Percentiles rank a stretch among this genome's conserved stretches.
Conservation (phyloP, 2,329 filamentous ascomycete genomes). For the Ascochyta clinopodiicola region DNA sequence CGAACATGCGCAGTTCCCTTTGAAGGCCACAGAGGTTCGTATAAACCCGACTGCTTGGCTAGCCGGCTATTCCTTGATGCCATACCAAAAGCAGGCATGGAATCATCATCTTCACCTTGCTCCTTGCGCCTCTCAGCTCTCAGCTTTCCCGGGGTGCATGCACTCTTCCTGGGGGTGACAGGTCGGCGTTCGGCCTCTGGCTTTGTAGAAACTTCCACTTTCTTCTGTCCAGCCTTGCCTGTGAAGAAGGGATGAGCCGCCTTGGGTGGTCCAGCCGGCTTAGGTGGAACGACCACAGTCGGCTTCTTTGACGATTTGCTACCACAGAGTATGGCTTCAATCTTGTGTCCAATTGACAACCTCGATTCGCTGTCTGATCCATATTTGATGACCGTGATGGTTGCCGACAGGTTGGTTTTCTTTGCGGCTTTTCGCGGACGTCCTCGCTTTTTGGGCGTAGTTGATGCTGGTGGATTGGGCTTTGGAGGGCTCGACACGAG, state of each 20-base stretch:
- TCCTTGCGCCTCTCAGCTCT: constrained; percentile 40
- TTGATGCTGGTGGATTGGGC: constrained; percentile 20
- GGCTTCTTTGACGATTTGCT: constrained; percentile 26
- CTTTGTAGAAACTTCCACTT: constrained; percentile 27
- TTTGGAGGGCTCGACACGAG: constrained; percentile 52
- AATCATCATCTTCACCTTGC: constrained; percentile 23
- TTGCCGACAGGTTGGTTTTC: constrained; percentile 39
- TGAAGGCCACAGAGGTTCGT: constrained; percentile 75
- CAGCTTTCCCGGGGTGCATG: constrained; percentile 57
- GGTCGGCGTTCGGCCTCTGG: constrained; percentile 13
- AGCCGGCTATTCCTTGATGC: constrained; percentile 29
- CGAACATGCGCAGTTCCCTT: constrained; percentile 60
- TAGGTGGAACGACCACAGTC: constrained; percentile 28
- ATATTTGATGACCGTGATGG: constrained; percentile 66
- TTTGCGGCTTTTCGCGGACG: constrained; percentile 17
- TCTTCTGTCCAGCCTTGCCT: constrained; percentile 55
- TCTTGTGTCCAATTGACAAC: constrained; percentile 62
- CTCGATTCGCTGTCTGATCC: constrained; percentile 57
- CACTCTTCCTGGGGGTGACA: constrained; percentile 41
- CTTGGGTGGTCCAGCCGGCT: constrained; percentile 50
- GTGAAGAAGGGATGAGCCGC: constrained; percentile 73
- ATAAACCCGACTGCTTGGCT: constrained; percentile 69
- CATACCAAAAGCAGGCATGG: constrained; percentile 28
- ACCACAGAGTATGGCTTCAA: constrained; percentile 67
- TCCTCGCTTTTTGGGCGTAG: constrained; percentile 55